Evolutionary conservation across 2,329 filamentous ascomycete species (phyloP), one percentile per base, ranked within the genome.

Genomic region (Trichophaea hybrida): DNA sequence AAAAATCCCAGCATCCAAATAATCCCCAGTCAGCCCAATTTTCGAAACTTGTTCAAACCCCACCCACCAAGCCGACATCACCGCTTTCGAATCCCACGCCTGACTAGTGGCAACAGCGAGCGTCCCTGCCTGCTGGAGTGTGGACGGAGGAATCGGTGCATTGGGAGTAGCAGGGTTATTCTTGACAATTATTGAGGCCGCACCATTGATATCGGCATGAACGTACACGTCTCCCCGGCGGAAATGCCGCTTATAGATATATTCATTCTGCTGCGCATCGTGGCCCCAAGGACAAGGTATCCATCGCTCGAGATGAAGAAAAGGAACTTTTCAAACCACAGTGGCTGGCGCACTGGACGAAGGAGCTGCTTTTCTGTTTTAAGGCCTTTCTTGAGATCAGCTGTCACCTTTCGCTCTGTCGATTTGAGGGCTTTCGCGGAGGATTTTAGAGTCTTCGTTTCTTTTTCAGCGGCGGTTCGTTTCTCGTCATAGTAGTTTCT

Each of bases 271-370:
- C 68, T 88, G 85, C 1, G 83, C 80, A 74, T 98, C 93, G 63
- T 88, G 88, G 13, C 89, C 91, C 83, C 91, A 13, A 98, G 78
- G 0, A 97, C 86, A 5, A 98, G 78, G 70, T 97, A 96, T 4
- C 91, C 90, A 69, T 98, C 93, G 0, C 89, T 94, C 0, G 90
- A 96, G 67, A 97, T 80, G 73, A 98, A 98, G 79, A 88, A 97
- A 33, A 83, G 76, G 68, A 95, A 98, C 72, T 98, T 98, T 69
- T 98, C 93, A 67, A 96, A 98, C 93, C 93, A 98, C 68, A 90
- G 80, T 65, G 84, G 85, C 69, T 83, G 85, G 59, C 93, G 81
- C 6, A 95, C 84, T 0, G 86, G 88, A 50, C 90, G 83, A 7
- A 97, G 74, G 1, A 94, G 76, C 17, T 88, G 84, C 71, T 95